phyloP scores from a whole-genome alignment of 176 grass and related monocot genomes.

The Lolium rigidum region DNA sequence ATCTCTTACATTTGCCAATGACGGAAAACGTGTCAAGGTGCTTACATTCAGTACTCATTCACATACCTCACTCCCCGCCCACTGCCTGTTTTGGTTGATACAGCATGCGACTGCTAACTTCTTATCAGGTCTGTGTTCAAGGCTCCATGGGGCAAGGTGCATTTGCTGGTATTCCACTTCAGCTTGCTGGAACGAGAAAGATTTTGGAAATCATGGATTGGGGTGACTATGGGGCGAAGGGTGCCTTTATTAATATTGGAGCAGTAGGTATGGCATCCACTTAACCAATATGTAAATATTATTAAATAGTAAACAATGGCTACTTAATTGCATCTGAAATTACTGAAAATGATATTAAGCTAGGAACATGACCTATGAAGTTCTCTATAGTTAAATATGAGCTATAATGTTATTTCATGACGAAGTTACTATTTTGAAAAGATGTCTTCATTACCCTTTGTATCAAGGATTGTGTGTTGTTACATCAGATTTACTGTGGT shows the following conservation, averaged over 20 bases:
- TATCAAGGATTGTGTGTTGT: not conserved
- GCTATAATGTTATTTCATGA: not conserved
- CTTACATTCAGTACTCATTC: constrained; percentile 32
- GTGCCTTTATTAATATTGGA: constrained; percentile 87
- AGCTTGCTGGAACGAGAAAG: constrained; percentile 93
- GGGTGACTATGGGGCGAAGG: constrained; percentile 84
- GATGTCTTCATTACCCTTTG: not conserved
- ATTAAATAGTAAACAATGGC: constrained; percentile 11
- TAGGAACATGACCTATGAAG: not conserved
- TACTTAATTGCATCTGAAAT: not conserved
- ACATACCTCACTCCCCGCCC: not conserved
- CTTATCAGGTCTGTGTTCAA: constrained; percentile 92
- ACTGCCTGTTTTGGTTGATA: constrained; percentile 15
- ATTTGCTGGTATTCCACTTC: constrained; percentile 93
- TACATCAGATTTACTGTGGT: not conserved
- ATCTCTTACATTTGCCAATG: constrained; percentile 92
- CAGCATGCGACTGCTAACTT: not conserved
- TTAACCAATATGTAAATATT: not conserved
- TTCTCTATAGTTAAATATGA: not conserved
- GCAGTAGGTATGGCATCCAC: constrained; percentile 70
- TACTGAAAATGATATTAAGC: constrained; percentile 5
- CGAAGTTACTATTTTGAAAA: not conserved
- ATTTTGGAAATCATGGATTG: constrained; percentile 98
- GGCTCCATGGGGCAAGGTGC: constrained; percentile 97
- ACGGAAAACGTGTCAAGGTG: constrained; percentile 93